Evolutionary conservation across 352 stramenopile genomes (phyloP), one percentile per base, ranked within the genome.

Genomic region (Phytopythium litorale): DNA sequence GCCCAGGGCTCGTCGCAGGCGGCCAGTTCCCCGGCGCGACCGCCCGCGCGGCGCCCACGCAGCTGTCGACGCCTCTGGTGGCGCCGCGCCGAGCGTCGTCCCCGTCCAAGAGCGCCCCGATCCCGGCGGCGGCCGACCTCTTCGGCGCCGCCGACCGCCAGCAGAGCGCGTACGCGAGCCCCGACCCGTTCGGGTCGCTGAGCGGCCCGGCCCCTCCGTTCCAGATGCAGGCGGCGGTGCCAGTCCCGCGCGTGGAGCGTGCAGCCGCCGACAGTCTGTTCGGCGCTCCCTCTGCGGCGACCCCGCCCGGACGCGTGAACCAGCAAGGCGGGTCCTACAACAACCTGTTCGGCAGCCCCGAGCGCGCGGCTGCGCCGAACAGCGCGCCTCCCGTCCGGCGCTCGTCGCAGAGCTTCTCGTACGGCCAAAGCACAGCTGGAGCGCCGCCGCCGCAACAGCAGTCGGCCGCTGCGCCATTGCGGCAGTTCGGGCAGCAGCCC

Each of bases 11-110:
- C 38, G 58, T 52, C 16, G 28, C 49, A 15, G 57, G 57, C 12
- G 64, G 66, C 7, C 64, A 66, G 23, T 73, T 75, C 64, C 66
- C 62, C 62, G 70, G 72, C 66, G 16, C 13, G 25, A 70, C 73
- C 1, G 70, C 82, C 37, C 76, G 76, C 18, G 50, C 74, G 33
- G 68, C 73, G 7, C 78, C 76, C 32, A 87, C 78, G 43, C 81
- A 90, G 56, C 58, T 90, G 35, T 76, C 81, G 4, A 90, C 81
- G 21, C 81, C 81, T 7, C 59, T 90, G 3, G 78, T 87, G 9
- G 65, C 72, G 0, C 63, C 73, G 40, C 76, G 76, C 11, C 66
- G 78, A 25, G 46, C 68, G 21, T 74, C 75, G 13, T 50, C 64
- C 43, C 67, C 72, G n/a, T 56, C 46, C 16, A 46, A 45, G 38